A percentile compares a stretch with the other conserved stretches of the same genome.
Evolutionary conservation across 2,329 filamentous ascomycete species (phyloP).

Genomic region (Tolypocladium amazonense): DNA sequence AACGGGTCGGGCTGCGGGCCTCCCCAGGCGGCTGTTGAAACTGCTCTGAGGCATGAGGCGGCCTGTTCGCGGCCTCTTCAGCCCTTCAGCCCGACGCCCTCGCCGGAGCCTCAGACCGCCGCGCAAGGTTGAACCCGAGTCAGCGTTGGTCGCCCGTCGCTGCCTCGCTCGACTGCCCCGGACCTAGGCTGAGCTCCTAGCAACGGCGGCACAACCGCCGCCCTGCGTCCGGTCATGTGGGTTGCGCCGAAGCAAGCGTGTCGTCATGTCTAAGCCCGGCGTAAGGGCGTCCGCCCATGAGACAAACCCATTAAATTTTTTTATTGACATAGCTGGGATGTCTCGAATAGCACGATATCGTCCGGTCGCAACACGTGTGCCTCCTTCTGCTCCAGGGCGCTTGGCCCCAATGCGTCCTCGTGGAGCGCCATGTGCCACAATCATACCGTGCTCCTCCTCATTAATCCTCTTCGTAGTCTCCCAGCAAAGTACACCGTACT

Average conservation of each 20-base stretch:
- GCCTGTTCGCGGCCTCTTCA: background rate
- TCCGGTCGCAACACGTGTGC: background rate
- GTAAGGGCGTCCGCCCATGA: background rate
- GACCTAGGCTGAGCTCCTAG: background rate
- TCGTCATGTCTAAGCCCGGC: no score
- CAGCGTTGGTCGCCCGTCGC: background rate
- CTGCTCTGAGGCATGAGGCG: background rate
- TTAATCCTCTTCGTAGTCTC: background rate
- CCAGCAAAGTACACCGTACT: no score
- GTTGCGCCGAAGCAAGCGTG: background rate
- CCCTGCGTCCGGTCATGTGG: background rate
- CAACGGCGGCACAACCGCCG: background rate
- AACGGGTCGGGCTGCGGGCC: background rate
- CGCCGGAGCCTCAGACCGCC: background rate
- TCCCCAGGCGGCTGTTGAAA: background rate
- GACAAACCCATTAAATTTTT: background rate
- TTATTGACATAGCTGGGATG: background rate
- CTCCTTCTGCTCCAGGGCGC: background rate
- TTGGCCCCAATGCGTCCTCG: background rate
- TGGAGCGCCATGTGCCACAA: background rate
- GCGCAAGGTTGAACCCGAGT: background rate
- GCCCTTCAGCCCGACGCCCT: background rate
- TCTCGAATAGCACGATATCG: background rate
- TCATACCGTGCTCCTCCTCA: background rate
- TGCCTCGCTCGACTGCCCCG: background rate